Evolutionary conservation across 1,284 basidiomycete species (phyloP).

Genomic region (Leccinum pallidistipes): DNA sequence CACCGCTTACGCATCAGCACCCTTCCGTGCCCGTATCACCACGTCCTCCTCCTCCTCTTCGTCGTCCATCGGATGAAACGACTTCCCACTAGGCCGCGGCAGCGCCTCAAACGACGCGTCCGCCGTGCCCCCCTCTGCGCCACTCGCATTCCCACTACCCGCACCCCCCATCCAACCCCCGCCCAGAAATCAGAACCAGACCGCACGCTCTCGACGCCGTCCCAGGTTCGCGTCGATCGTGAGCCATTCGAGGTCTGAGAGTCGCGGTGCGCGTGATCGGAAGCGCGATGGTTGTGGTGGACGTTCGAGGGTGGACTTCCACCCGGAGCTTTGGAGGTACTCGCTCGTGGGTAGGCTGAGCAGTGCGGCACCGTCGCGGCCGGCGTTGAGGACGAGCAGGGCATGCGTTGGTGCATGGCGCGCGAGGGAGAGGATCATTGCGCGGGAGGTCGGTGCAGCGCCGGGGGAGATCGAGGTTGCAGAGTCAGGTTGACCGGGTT

Average conservation of each 20-base stretch:
- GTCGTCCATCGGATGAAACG: constrained; percentile 36
- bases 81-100: constrained; percentile 24
- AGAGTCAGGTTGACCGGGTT: background rate
- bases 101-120: constrained; percentile 16
- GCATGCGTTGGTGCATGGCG: constrained; percentile 33
- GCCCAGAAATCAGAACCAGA: constrained; percentile 78
- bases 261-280: constrained; percentile 13
- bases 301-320: background rate
- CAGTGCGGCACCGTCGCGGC: no score
- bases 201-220: constrained; percentile 57
- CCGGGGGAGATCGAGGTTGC: constrained; percentile 49
- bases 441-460: constrained; percentile 60
- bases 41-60: constrained; percentile 18
- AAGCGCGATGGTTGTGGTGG: background rate
- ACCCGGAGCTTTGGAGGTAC: no score
- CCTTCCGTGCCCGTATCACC: no score
- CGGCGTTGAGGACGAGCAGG: no score
- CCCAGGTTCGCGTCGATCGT: constrained; percentile 25
- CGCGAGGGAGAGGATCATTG: no score
- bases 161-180: constrained; percentile 19
- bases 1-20: no score
- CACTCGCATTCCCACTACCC: background rate
- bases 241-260: constrained; percentile 27
- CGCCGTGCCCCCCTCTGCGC: constrained; percentile 7
- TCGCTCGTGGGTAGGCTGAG: no score